Base-by-base conservation (phyloP, 2,329 filamentous ascomycete species). In the Apiospora sp. region DNA sequence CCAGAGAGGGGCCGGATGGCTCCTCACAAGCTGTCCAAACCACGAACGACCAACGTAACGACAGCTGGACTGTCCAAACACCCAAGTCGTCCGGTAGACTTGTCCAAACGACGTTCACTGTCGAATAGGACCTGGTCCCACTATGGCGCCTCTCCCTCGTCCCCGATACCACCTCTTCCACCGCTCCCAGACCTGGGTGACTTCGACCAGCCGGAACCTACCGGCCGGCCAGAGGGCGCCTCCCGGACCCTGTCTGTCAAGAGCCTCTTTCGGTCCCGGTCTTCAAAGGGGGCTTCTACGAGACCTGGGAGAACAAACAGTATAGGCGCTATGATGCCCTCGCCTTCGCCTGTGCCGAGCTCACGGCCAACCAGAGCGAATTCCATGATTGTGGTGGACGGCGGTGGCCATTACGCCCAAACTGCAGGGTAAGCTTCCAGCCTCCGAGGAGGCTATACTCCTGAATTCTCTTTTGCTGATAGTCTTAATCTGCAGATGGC, bases 1-100 rank as follows among this genome's bases (percentile, higher is more conserved):
- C 80, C 81, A 73, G 78, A 72, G 79, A 81, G 77, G 73, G 76
- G 76, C 74, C 81, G 78, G 73, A 82, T 79, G 76, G 72, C 80
- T 71, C 80, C 85, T 78, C 85, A 88, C 75, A 88, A 85, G 81
- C 83, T 89, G 73, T 87, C 85, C 69, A 89, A 89, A 78, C 84
- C 86, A 73, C 85, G 83, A 73, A 84, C 82, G 48, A 81, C 81
- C 71, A 84, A 81, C 75, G 81, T 81, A 80, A 80, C 81, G 71
- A 80, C 84, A 81, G 80, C 83, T 81, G 82, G 82, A 75, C 82
- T 85, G 79, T 81, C 84, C 76, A 83, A 78, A 10, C 37, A 41
- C 78, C 75, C 81, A 71, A 80, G 78, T 75, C 79, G 78, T 73
- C 77, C 77, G 34, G 34, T 22, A 75, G 80, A 79, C 73, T 82